These are phyloP conservation scores for Haematococcus sp. DNA, from an alignment of 139 green algal species.

Conservation along the genomic window DNA sequence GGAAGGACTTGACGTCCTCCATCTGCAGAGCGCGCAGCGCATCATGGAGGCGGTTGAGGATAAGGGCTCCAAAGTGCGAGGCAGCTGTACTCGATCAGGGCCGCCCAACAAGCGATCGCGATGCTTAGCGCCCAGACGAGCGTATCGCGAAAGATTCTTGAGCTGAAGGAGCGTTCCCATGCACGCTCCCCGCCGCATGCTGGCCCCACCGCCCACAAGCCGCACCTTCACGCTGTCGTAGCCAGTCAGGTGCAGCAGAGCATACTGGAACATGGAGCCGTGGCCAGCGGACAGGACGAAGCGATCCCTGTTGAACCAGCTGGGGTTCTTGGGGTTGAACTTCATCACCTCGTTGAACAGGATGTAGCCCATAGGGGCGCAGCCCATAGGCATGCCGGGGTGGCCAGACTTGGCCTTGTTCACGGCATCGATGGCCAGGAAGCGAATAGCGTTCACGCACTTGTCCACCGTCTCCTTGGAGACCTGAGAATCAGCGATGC, in stretches of 20 bases:
- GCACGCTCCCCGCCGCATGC: neutral
- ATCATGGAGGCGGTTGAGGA: neutral
- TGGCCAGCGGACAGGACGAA: constrained; percentile 99
- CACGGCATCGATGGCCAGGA: constrained; percentile 83
- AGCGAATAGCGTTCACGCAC: constrained; percentile 87
- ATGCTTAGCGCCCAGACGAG: neutral
- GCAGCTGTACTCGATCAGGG: neutral
- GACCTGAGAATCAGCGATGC: neutral
- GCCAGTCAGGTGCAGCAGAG: constrained; percentile 94
- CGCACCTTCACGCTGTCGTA: constrained; percentile 84
- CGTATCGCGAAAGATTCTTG: neutral
- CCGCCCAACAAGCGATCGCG: no score
- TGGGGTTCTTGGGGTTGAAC: constrained; percentile 92
- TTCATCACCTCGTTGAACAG: constrained; percentile 95
- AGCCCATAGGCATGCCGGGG: constrained; percentile 96
- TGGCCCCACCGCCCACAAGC: no score
- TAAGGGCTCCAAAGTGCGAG: neutral
- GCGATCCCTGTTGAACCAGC: constrained; percentile 94
- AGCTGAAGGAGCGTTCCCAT: neutral
- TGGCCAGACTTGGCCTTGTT: constrained; percentile 93
- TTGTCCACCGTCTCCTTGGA: constrained; percentile 43
- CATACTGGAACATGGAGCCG: constrained; percentile 98
- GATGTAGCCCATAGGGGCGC: constrained; percentile 95
- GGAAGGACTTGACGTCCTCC: constrained; percentile 96
- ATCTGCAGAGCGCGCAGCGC: constrained; percentile 52